Percentiles rank a stretch among this genome's conserved stretches.
Evolutionary conservation across 2,329 filamentous ascomycete species (phyloP).

Genomic region (Claviceps digitariae): DNA sequence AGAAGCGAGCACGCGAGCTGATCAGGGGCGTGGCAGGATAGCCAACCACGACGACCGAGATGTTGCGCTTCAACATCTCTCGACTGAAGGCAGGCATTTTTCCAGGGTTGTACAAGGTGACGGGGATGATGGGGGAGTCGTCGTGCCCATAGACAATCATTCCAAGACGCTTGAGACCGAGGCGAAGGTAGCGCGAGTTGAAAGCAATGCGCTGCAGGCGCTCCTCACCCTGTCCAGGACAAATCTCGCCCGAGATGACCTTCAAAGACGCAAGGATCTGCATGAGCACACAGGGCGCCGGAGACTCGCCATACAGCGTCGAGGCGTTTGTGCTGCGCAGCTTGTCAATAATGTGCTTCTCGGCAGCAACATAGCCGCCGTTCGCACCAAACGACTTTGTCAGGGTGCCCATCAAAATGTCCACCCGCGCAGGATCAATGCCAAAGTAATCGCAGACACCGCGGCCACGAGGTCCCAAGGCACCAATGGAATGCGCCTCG

Average conservation of each 20-base stretch:
- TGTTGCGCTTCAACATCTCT: conserved; percentile 96
- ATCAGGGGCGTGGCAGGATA: conserved; percentile 95
- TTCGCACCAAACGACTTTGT: conserved; percentile 99
- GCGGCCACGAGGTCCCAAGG: conserved; percentile 73
- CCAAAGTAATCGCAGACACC: conserved; percentile 97
- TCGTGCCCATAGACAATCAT: conserved; percentile 97
- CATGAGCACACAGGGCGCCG: conserved; percentile 73
- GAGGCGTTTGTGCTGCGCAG: conserved; percentile 75
- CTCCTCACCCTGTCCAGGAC: conserved; percentile 87
- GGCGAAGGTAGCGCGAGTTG: conserved; percentile 95
- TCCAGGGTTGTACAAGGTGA: conserved; percentile 93
- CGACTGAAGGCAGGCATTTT: conserved; percentile 98
- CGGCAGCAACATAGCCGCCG: conserved; percentile 84
- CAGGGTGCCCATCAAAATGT: conserved; percentile 95
- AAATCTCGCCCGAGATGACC: conserved; percentile 78
- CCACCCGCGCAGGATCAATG: conserved; percentile 74
- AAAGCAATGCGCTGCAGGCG: conserved; percentile 91
- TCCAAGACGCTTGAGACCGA: conserved; percentile 90
- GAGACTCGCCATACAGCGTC: conserved; percentile 75
- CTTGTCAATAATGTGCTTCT: conserved; percentile 86
- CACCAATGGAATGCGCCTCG: conserved; percentile 91
- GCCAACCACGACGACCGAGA: conserved; percentile 91
- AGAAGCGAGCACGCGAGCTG: conserved; percentile 89
- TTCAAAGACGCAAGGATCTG: conserved; percentile 80
- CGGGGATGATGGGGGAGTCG: conserved; percentile 90